Conservation (phyloP, 495 filamentous ascomycete species). For the Neurospora sp. region DNA sequence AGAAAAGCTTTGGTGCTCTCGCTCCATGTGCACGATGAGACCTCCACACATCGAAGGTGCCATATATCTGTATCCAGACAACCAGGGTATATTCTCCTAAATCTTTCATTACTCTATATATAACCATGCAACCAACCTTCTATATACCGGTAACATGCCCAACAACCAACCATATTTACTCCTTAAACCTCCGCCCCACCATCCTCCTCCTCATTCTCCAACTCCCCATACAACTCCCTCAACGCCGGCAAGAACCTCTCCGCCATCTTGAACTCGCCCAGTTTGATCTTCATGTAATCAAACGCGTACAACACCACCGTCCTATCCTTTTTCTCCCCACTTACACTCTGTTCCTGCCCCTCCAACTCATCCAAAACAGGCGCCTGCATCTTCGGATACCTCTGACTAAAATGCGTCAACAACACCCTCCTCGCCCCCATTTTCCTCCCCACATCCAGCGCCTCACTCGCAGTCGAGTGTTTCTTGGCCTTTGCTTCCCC, state of each 20-base stretch:
- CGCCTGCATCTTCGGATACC: conserved; percentile 78
- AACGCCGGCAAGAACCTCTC: conserved; percentile 64
- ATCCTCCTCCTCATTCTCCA: neutral
- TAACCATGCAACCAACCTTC: neutral
- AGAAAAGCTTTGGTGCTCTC: neutral
- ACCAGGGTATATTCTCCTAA: neutral
- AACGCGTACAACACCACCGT: conserved; percentile 59
- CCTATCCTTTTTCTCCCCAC: neutral
- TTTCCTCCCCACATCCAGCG: conserved; percentile 58
- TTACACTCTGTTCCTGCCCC: neutral
- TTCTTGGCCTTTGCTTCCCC: conserved; percentile 79
- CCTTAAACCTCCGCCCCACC: neutral
- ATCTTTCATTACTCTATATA: neutral
- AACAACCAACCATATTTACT: neutral
- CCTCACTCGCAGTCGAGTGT: conserved; percentile 78
- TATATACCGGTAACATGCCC: neutral
- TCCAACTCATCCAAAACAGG: conserved; percentile 27
- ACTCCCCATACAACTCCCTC: neutral
- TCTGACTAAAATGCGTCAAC: conserved; percentile 88
- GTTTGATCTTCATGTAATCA: conserved; percentile 76
- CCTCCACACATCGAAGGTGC: neutral
- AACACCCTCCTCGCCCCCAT: conserved; percentile 72
- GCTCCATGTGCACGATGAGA: neutral
- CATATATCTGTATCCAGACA: neutral
- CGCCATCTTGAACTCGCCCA: conserved; percentile 71